Conservation (phyloP, 257 asterid species). For the Nicotiana obtusifolia region DNA sequence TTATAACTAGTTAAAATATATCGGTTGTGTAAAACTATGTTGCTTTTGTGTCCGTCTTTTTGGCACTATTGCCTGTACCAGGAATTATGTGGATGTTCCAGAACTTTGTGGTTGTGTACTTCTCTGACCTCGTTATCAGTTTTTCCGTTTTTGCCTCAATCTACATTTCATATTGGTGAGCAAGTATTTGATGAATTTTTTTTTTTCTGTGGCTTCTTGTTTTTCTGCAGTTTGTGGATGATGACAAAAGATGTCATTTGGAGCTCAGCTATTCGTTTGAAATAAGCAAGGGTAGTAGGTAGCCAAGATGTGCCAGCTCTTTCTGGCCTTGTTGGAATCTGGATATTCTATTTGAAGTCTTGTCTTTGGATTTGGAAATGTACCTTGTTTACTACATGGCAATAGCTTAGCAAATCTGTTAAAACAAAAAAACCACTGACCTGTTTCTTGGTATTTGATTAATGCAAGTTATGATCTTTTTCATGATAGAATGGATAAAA, state of each 20-base stretch:
- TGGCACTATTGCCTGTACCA: background rate
- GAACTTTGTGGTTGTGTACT: background rate
- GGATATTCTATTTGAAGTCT: slow-evolving; percentile 9
- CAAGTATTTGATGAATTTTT: background rate
- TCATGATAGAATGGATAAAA: no score
- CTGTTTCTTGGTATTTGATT: no score
- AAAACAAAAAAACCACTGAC: no score
- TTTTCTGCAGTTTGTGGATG: slow-evolving; percentile 57
- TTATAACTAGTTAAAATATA: background rate
- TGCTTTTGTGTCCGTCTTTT: background rate
- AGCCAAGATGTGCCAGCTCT: slow-evolving; percentile 12
- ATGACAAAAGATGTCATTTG: slow-evolving; percentile 58
- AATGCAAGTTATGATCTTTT: no score
- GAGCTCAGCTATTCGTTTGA: slow-evolving; percentile 65
- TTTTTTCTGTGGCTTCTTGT: slow-evolving; percentile 12
- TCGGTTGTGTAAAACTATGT: background rate
- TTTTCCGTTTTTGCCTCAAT: background rate
- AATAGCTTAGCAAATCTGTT: background rate
- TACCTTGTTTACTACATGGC: background rate
- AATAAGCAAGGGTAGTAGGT: slow-evolving; percentile 38
- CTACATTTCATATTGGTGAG: background rate
- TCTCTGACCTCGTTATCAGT: background rate
- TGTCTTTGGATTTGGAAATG: slow-evolving; percentile 1
- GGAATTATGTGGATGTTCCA: background rate
- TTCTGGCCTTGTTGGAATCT: slow-evolving; percentile 4